phyloP scores from a whole-genome alignment of 106 monocot species.

The Dendrobium officinale region DNA sequence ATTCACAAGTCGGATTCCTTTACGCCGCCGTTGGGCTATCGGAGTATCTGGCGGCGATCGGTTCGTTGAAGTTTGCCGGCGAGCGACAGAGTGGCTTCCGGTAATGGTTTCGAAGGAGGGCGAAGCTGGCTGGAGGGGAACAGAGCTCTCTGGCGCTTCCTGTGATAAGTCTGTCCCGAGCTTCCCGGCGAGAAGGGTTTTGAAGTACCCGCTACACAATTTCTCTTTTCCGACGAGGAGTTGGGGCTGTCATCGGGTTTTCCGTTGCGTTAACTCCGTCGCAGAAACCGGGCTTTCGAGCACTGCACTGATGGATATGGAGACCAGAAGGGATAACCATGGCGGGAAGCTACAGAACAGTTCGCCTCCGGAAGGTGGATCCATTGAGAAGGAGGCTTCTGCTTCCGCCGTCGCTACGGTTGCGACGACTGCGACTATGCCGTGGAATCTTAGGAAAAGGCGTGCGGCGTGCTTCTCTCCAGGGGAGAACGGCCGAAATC shows the following conservation, averaged over 20 bases:
- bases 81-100: too few species aligned
- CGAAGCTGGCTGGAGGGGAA: background rate
- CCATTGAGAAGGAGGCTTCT: background rate
- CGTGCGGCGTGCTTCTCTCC: constrained; percentile 14
- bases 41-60: too few species aligned
- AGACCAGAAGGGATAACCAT: background rate
- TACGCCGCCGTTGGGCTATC: too few species aligned
- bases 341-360: background rate
- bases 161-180: background rate
- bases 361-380: background rate
- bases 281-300: background rate
- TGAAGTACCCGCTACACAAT: constrained; percentile 23
- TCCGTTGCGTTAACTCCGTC: constrained; percentile 31
- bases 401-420: background rate
- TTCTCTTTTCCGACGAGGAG: constrained; percentile 32
- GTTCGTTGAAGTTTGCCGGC: too few species aligned
- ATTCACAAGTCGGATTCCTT: too few species aligned
- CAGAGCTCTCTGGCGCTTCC: background rate
- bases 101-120: background rate
- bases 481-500: background rate
- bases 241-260: constrained; percentile 33
- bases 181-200: background rate
- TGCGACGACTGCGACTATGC: constrained; percentile 9
- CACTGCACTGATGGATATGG: background rate
- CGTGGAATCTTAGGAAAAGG: constrained; percentile 55